A percentile compares a stretch with the other conserved stretches of the same genome.
phyloP scores from a whole-genome alignment of 179 eudicot species.

The Spinacia oleracea region DNA sequence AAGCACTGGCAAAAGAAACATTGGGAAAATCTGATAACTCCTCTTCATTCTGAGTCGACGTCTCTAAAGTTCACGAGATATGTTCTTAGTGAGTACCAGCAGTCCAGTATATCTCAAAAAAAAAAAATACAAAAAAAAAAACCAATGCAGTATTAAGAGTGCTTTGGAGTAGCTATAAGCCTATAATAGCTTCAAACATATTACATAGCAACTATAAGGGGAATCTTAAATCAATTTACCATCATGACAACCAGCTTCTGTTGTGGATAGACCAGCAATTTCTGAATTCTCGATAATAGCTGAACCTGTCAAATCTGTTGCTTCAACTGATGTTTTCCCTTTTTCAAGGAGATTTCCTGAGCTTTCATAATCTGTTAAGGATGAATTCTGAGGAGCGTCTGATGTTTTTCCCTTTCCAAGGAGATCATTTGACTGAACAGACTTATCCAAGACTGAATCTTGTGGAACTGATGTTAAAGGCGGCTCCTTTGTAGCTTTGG shows the following conservation, averaged over 20 bases:
- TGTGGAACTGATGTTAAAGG: slow-evolving; percentile 16
- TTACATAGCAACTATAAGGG: not conserved
- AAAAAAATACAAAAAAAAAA: not conserved
- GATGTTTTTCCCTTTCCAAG: slow-evolving; percentile 18
- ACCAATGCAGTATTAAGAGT: not conserved
- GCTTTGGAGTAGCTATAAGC: not conserved
- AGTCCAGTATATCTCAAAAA: slow-evolving; percentile 10
- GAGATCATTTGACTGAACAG: slow-evolving; percentile 28
- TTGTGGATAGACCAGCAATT: slow-evolving; percentile 25
- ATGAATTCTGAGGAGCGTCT: slow-evolving; percentile 20
- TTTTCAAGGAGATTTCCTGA: slow-evolving; percentile 8
- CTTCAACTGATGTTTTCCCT: slow-evolving; percentile 14
- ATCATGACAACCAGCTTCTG: slow-evolving; percentile 20
- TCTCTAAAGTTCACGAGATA: slow-evolving; percentile 29
- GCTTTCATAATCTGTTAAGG: slow-evolving; percentile 15
- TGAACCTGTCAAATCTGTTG: slow-evolving; percentile 26
- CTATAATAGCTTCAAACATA: not conserved
- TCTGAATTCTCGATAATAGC: slow-evolving; percentile 20
- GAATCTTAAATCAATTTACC: not conserved
- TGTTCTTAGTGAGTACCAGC: slow-evolving; percentile 21
- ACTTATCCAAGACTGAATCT: slow-evolving; percentile 5
- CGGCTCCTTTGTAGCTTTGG: slow-evolving; percentile 22
- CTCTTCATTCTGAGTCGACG: slow-evolving; percentile 18
- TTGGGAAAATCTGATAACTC: slow-evolving; percentile 18
- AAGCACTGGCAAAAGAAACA: slow-evolving; percentile 26